Conservation (phyloP, 176 grass and related monocot species). For the Avena eriantha region DNA sequence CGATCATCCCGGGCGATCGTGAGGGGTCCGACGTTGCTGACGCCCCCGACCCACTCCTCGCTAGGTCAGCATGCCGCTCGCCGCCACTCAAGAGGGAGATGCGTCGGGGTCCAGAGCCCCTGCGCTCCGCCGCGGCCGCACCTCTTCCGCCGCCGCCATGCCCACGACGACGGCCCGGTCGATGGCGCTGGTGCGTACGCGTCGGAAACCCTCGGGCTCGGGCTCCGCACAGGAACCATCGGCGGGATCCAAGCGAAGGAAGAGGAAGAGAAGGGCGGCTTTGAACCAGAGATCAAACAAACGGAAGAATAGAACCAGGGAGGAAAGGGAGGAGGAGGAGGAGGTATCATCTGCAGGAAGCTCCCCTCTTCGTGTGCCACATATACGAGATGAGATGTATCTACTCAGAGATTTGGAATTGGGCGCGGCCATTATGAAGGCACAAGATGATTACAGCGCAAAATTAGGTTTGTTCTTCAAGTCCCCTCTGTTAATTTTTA, state of each 20-base stretch:
- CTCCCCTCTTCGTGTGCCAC: neutral
- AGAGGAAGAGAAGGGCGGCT: neutral
- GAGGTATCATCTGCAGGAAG: constrained; percentile 2
- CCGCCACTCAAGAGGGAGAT: neutral
- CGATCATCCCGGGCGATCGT: neutral
- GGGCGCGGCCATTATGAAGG: neutral
- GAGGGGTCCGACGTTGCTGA: neutral
- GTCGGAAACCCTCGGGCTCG: no score
- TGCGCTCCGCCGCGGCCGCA: neutral
- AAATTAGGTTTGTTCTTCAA: constrained; percentile 7
- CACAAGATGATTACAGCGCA: neutral
- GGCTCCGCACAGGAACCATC: no score
- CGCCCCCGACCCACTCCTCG: neutral
- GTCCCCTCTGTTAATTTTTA: neutral
- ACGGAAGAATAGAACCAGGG: neutral
- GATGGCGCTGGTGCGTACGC: neutral
- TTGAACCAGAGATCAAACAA: neutral
- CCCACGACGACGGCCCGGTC: neutral
- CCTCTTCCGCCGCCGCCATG: neutral
- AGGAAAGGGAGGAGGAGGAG: neutral
- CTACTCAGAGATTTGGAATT: neutral
- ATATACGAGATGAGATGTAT: neutral
- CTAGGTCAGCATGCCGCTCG: neutral
- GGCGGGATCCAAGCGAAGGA: neutral
- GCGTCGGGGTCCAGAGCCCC: neutral